Evolutionary conservation across 805 yeast species (phyloP), one percentile per base, ranked within the genome.

Genomic region (Sporopachydermia quercuum): DNA sequence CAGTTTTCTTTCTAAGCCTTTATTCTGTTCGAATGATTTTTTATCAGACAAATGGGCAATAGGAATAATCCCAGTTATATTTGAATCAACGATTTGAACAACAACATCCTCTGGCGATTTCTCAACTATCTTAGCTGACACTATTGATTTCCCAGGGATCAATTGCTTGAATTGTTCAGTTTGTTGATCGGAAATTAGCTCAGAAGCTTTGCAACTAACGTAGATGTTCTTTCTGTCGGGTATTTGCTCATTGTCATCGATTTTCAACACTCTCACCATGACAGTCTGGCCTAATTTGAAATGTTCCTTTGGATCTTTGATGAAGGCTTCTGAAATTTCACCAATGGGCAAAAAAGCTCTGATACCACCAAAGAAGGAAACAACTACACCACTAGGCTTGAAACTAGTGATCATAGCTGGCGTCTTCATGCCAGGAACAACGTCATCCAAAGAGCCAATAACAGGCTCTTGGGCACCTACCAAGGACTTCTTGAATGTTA

Each of bases 291-390:
- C 95, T 13, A 81, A 53, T 47, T 75, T 76, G 49, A 89, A 68
- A 56, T 78, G 80, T 47, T 86, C 89, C 47, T 70, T 73, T 15
- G 95, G 86, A 41, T 74, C 72, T 39, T 66, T 68, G 34, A 87
- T 91, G 55, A 71, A 83, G 1, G 94, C 76, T 59, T 91, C 97
- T 40, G 93, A 79, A 50, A 91, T 82, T 62, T 91, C 97, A 40
- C 78, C 65, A 47, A 77, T 74, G 19, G 98, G 97, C 44, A 91
- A 63, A 55, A 74, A 87, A 0, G 86, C 98, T 47, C 68, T 72
- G 35, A 83, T 56, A 40, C 68, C 66, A 40, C 91, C 94, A 52
- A 84, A 87, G 53, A 91, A 86, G 13, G 86, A 72, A 4, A 91
- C 75, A 36, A 86, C 62, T 37, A 83, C 94, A 50, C 98, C 98